Evolutionary conservation across 306 rosid species (phyloP).

Genomic region (Senna siamea): DNA sequence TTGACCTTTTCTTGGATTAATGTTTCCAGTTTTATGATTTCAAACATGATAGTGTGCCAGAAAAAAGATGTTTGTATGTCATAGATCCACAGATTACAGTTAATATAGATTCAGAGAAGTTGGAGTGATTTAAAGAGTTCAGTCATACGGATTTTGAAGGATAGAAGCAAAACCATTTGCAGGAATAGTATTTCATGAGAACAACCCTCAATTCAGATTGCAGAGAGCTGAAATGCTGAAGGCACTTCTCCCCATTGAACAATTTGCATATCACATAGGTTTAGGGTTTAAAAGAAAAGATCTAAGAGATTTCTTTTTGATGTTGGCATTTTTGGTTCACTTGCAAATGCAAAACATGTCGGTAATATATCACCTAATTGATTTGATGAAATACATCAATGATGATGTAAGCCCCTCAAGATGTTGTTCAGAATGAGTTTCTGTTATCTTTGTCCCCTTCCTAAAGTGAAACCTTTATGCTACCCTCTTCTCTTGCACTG

Average conservation of each 20-base stretch:
- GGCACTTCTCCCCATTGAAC: background rate
- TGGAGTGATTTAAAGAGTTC: constrained; percentile 16
- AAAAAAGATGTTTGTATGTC: background rate
- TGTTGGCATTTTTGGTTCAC: background rate
- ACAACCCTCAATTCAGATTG: too few relatives aligned
- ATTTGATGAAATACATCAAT: background rate
- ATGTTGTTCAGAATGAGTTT: background rate
- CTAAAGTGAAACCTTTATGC: too few relatives aligned
- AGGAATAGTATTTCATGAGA: background rate
- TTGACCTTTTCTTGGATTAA: background rate
- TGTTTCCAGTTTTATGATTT: background rate
- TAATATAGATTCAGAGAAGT: constrained; percentile 5
- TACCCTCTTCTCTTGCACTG: too few relatives aligned
- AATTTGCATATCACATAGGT: background rate
- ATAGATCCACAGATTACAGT: background rate
- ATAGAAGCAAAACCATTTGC: background rate
- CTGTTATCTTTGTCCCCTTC: background rate
- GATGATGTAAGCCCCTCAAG: background rate
- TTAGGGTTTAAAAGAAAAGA: background rate
- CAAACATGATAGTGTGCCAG: background rate
- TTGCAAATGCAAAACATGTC: background rate
- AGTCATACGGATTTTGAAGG: background rate
- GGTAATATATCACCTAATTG: background rate
- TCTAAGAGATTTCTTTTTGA: background rate
- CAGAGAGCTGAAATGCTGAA: background rate